phyloP scores from a whole-genome alignment of 2,329 filamentous ascomycete species.

The Alternaria gaisen region DNA sequence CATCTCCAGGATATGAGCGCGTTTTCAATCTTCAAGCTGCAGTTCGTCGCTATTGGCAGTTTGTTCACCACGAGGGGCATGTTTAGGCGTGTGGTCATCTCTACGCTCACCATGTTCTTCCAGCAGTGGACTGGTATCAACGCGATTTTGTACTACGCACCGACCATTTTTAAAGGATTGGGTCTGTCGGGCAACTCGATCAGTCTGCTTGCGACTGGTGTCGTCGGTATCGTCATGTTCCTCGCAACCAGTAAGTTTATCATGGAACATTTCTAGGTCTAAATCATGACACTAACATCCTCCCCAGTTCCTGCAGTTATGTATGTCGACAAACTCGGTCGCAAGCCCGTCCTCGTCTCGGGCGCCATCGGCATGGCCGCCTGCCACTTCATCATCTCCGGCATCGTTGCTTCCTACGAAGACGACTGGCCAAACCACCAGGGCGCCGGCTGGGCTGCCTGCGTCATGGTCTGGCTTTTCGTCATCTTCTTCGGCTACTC shows the following conservation, averaged over 20 bases:
- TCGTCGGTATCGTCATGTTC: slow-evolving; percentile 76
- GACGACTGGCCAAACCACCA: slow-evolving; percentile 64
- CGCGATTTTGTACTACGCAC: slow-evolving; percentile 59
- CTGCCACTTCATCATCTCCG: slow-evolving; percentile 75
- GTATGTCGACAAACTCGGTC: slow-evolving; percentile 72
- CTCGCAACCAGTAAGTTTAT: slow-evolving; percentile 52
- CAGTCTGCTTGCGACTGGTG: slow-evolving; percentile 73
- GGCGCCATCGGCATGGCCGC: slow-evolving; percentile 75
- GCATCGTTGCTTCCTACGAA: slow-evolving; percentile 72
- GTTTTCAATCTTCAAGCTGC: slow-evolving; percentile 63
- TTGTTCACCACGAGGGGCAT: slow-evolving; percentile 72
- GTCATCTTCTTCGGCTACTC: slow-evolving; percentile 78
- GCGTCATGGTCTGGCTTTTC: slow-evolving; percentile 76
- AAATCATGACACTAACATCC: background rate
- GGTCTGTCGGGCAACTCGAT: slow-evolving; percentile 57
- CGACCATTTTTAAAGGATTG: slow-evolving; percentile 59
- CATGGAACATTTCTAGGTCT: rapidly evolving
- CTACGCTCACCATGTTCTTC: slow-evolving; percentile 57
- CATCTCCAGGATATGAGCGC: slow-evolving; percentile 66
- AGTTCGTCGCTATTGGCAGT: slow-evolving; percentile 71
- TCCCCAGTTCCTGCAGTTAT: slow-evolving; percentile 65
- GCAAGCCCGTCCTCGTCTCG: slow-evolving; percentile 68
- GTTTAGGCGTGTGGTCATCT: slow-evolving; percentile 71
- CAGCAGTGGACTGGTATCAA: slow-evolving; percentile 59
- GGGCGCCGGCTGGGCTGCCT: slow-evolving; percentile 74